A percentile compares a stretch with the other conserved stretches of the same genome.
Conservation (phyloP, 176 grass and related monocot genomes). For the Dactylis glomerata region DNA sequence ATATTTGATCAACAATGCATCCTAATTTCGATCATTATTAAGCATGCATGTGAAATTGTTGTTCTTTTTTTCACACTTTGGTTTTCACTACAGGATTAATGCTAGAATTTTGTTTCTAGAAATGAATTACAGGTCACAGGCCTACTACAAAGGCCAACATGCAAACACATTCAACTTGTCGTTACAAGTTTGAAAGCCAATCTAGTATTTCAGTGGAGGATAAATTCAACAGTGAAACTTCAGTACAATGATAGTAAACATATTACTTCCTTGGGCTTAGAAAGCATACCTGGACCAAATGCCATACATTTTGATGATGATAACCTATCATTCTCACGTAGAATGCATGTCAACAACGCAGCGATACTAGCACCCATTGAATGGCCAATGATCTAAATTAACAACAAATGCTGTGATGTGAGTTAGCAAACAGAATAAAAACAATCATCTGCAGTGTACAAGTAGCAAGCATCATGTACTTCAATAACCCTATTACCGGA, state of each 20-base stretch:
- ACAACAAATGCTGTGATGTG: slow-evolving; percentile 13
- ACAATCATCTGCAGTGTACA: neutral
- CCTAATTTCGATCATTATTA: neutral
- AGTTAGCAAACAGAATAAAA: slow-evolving; percentile 22
- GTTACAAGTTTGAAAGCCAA: neutral
- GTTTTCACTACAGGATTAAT: neutral
- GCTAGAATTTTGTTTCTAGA: neutral
- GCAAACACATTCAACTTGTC: neutral
- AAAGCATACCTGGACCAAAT: slow-evolving; percentile 77
- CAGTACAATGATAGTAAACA: neutral
- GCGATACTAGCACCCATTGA: slow-evolving; percentile 91
- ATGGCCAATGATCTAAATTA: slow-evolving; percentile 84
- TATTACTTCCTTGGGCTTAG: neutral
- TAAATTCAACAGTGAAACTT: neutral
- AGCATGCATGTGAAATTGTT: neutral
- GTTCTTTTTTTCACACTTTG: neutral
- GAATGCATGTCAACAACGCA: slow-evolving; percentile 82
- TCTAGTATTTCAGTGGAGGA: slow-evolving; percentile 2
- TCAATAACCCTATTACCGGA: neutral
- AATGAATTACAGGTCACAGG: neutral
- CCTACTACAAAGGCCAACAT: neutral
- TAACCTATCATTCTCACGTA: slow-evolving; percentile 73
- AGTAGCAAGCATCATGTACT: neutral
- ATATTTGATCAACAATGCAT: neutral
- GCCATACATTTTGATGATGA: slow-evolving; percentile 81